Base-by-base conservation (phyloP, 306 rosid genomes). In the Purshia tridentata region DNA sequence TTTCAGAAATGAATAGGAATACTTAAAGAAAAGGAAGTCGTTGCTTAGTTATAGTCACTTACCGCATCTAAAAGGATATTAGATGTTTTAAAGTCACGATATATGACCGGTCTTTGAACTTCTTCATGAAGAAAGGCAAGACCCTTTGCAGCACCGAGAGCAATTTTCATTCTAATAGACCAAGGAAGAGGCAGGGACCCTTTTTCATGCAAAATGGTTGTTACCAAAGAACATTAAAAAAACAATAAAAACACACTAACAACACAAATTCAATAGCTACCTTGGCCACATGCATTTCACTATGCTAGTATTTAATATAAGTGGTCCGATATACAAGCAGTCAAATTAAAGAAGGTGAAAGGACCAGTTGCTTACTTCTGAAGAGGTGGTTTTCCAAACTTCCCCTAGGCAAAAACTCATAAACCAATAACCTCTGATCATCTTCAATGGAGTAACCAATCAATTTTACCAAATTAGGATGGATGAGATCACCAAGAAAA, bases 101-200 rank as follows among this genome's bases (percentile, higher is more conserved):
- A 94, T 81, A 91, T 94, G 78, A 94, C 86, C 0, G 97, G 91
- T 67, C 82, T 88, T 72, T 80, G 89, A 76, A 95, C 91, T 69
- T 84, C 99, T 84, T 91, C 93, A 41, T 94, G 99, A 73, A 94
- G 96, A 86, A 94, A 94, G 69, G 97, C 76, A 72, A 94, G 97
- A 82, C 98, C 98, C 77, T 89, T 94, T 23, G 98, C 97, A 59
- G 98, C 98, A 64, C 97, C 97, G 68, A 94, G 83, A 45, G 97
- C 97, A 81, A 94, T 91, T 87, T 87, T 91, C 96, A 94, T 84
- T 80, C 98, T 84, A 71, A 94, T 88, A 49, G 98, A 88, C 98
- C 98, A 94, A 13, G 99, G 99, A 81, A 94, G 98, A 77, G 99
- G 99, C 84, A 94, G 78, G 80, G 97, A 85, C 77, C 99, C 99